Conservation (phyloP, 176 grass and related monocot genomes). For the Juncus effusus region DNA sequence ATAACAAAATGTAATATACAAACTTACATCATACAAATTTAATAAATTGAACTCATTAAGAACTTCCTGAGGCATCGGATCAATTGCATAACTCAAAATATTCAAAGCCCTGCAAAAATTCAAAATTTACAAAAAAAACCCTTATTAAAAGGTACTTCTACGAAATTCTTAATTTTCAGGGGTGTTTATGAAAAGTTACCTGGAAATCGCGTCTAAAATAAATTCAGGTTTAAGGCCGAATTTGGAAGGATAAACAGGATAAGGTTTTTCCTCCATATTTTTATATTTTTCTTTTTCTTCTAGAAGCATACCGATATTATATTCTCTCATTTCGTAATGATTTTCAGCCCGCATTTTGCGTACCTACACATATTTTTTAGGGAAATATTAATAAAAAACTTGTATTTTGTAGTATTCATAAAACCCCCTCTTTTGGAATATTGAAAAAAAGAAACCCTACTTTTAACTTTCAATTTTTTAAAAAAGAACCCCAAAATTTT, state of each 20-base stretch:
- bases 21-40: slow-evolving; percentile 79
- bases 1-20: slow-evolving; percentile 17
- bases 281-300: slow-evolving; percentile 38
- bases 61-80: slow-evolving; percentile 83
- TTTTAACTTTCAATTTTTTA: too few species aligned
- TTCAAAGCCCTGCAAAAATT: slow-evolving; percentile 61
- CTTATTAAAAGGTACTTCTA: background rate
- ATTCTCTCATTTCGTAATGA: slow-evolving; percentile 76
- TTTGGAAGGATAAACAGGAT: slow-evolving; percentile 92
- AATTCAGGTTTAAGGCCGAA: slow-evolving; percentile 50
- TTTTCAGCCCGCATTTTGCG: slow-evolving; percentile 45
- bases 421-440: background rate
- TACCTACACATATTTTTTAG: slow-evolving; percentile 36
- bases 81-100: slow-evolving; percentile 58
- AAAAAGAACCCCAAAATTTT: too few species aligned
- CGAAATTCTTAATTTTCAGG: too few species aligned
- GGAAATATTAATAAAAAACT: background rate
- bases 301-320: slow-evolving; percentile 61
- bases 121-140: slow-evolving; percentile 7
- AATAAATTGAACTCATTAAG: slow-evolving; percentile 74
- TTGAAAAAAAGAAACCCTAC: too few species aligned
- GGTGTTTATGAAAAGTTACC: slow-evolving; percentile 33
- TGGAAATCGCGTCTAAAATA: slow-evolving; percentile 59
- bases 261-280: slow-evolving; percentile 64
- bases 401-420: background rate